Conservation (phyloP, 371 early-diverging fungal genomes). For the Gilbertella persicaria region DNA sequence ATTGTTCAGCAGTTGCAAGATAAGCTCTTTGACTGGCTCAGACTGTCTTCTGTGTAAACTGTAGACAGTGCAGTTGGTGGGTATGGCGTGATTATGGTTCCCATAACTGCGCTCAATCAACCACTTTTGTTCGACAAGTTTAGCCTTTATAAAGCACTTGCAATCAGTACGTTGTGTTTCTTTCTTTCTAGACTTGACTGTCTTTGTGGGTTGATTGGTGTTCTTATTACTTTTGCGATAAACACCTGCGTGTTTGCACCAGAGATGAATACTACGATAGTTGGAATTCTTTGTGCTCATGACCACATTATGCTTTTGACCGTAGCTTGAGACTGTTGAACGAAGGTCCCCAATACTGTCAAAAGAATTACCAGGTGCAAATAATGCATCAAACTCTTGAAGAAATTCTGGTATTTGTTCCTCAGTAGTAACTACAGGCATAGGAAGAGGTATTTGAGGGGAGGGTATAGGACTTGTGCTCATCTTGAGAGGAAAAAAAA, state of each 20-base stretch:
- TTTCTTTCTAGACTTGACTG: slow-evolving; percentile 9
- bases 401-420: background rate
- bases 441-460: slow-evolving; percentile 1
- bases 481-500: slow-evolving; percentile 1
- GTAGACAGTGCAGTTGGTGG: slow-evolving; percentile 7
- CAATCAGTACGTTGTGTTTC: slow-evolving; percentile 9
- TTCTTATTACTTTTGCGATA: slow-evolving; percentile 8
- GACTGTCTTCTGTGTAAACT: slow-evolving; percentile 12
- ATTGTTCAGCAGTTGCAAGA: slow-evolving; percentile 5
- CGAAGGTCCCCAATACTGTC: slow-evolving; percentile 3
- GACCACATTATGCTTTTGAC: slow-evolving; percentile 9
- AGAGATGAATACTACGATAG: slow-evolving; percentile 8
- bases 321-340: background rate
- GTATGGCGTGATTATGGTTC: slow-evolving; percentile 9
- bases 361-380: slow-evolving; percentile 3
- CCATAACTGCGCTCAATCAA: slow-evolving; percentile 10
- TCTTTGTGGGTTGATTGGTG: background rate
- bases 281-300: slow-evolving; percentile 18
- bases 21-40: slow-evolving; percentile 2
- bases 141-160: slow-evolving; percentile 13
- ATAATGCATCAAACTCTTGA: background rate
- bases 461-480: background rate
- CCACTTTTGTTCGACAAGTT: slow-evolving; percentile 2
- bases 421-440: too few relatives aligned
- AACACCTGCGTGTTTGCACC: slow-evolving; percentile 18